Conservation (phyloP, 2,329 filamentous ascomycete species). For the Pseudopyricularia cyperi region DNA sequence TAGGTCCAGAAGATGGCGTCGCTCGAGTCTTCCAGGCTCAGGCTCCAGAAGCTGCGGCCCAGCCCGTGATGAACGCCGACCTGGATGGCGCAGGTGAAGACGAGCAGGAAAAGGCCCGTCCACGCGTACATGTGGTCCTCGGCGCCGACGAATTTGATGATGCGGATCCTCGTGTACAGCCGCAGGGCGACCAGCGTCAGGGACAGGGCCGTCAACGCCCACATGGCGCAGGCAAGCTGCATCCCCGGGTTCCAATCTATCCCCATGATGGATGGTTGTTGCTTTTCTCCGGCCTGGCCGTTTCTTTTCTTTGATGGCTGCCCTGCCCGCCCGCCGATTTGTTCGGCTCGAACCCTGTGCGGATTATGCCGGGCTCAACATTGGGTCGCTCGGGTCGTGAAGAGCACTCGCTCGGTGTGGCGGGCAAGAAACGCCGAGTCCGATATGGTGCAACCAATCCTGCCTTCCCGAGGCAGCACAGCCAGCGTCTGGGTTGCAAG, state of each 20-base stretch:
- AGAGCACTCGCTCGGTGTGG: neutral
- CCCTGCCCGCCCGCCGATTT: neutral
- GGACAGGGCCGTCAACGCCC: slow-evolving; percentile 20
- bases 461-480: neutral
- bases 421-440: neutral
- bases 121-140: slow-evolving; percentile 22
- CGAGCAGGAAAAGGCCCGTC: slow-evolving; percentile 20
- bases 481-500: neutral
- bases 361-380: neutral
- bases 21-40: slow-evolving; percentile 17
- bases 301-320: neutral
- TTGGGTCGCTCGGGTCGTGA: neutral
- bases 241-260: slow-evolving; percentile 11
- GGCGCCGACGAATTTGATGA: slow-evolving; percentile 21
- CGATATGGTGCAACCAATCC: neutral
- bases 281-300: neutral
- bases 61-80: slow-evolving; percentile 20
- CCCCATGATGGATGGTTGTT: neutral
- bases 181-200: slow-evolving; percentile 19
- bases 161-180: slow-evolving; percentile 21
- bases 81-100: slow-evolving; percentile 20
- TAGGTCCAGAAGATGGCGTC: slow-evolving; percentile 25
- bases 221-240: slow-evolving; percentile 19
- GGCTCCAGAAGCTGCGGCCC: slow-evolving; percentile 18
- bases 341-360: neutral